Evolutionary conservation across 2,329 filamentous ascomycete species (phyloP).

Genomic region (Dryadomyces quercivorus): DNA sequence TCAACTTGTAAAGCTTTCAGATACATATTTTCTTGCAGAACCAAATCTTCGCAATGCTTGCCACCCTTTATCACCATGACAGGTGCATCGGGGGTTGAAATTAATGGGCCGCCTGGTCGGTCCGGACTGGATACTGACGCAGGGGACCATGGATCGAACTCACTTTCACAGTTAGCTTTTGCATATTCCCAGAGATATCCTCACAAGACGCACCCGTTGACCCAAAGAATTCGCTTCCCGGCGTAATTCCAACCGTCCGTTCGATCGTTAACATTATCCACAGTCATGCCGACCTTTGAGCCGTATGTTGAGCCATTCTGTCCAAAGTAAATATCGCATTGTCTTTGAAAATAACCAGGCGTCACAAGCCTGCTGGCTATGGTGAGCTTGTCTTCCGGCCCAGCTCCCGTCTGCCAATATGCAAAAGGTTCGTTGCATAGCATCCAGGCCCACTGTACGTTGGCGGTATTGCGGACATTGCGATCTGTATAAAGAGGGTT

Average conservation of each 20-base stretch:
- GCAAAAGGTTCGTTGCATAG: slow-evolving; percentile 51
- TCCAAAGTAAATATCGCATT: slow-evolving; percentile 46
- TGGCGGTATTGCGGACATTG: slow-evolving; percentile 28
- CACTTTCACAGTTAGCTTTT: slow-evolving; percentile 15
- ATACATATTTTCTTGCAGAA: slow-evolving; percentile 32
- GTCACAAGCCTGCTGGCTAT: slow-evolving; percentile 39
- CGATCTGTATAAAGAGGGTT: slow-evolving; percentile 38
- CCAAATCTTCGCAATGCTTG: slow-evolving; percentile 42
- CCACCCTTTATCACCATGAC: slow-evolving; percentile 40
- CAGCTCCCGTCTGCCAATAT: slow-evolving; percentile 42
- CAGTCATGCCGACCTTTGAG: slow-evolving; percentile 30
- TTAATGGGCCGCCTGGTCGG: slow-evolving; percentile 40
- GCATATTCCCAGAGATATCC: background rate
- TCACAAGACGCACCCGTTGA: slow-evolving; percentile 37
- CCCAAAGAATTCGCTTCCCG: slow-evolving; percentile 42
- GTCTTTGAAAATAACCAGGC: slow-evolving; percentile 39
- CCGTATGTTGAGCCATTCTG: slow-evolving; percentile 33
- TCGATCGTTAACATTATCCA: slow-evolving; percentile 34
- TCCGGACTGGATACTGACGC: slow-evolving; percentile 38
- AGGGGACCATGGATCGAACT: slow-evolving; percentile 48
- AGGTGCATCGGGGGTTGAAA: slow-evolving; percentile 32
- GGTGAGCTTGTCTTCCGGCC: slow-evolving; percentile 28
- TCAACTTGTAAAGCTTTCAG: slow-evolving; percentile 31
- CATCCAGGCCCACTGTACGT: slow-evolving; percentile 48
- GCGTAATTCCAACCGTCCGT: slow-evolving; percentile 44